Evolutionary conservation across 2,329 filamentous ascomycete species (phyloP).

Genomic region (Didymella exigua): DNA sequence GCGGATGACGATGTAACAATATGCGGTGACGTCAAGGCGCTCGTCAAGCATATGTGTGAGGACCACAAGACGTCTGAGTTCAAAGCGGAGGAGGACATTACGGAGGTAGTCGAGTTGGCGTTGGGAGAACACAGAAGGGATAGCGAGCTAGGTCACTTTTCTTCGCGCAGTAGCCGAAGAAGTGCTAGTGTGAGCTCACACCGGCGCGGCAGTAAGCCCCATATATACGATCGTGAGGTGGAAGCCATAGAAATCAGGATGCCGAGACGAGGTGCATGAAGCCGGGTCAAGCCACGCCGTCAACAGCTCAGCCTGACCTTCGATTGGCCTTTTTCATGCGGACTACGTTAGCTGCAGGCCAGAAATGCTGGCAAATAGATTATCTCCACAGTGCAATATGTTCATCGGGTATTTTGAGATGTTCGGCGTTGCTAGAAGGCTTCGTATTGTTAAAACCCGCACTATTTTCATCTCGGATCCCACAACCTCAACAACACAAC

Average conservation of each 20-base stretch:
- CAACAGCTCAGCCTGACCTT: neutral
- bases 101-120: constrained; percentile 37
- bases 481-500: neutral
- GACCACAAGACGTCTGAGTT: constrained; percentile 41
- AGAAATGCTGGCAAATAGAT: neutral
- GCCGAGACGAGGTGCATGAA: constrained; percentile 21
- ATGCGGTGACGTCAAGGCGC: constrained; percentile 46
- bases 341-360: neutral
- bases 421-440: neutral
- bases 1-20: constrained; percentile 35
- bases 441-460: too few species aligned
- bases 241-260: constrained; percentile 31
- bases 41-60: constrained; percentile 43
- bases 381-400: neutral
- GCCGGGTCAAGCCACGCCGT: constrained; percentile 4
- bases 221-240: constrained; percentile 32
- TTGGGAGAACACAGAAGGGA: constrained; percentile 29
- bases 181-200: constrained; percentile 36
- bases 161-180: constrained; percentile 29
- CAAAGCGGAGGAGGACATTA: constrained; percentile 41
- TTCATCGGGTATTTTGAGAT: neutral
- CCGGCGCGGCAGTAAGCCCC: constrained; percentile 21
- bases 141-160: constrained; percentile 28
- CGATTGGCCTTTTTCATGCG: neutral
- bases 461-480: neutral